These are phyloP conservation scores for Sungouiella blattae DNA, from an alignment of 805 yeast genomes.

Conservation along the genomic window DNA sequence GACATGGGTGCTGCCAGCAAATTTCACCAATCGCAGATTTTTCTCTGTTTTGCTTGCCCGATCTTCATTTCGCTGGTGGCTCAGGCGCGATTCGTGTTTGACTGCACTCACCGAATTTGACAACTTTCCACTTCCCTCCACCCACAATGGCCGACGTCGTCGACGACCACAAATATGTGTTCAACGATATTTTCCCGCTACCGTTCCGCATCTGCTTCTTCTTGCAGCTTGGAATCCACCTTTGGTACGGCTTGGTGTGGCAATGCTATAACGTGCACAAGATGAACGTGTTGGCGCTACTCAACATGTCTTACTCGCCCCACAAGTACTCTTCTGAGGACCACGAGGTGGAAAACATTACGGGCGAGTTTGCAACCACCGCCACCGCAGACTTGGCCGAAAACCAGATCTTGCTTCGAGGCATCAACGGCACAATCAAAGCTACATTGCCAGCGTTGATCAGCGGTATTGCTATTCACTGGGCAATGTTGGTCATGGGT, in stretches of 20 bases:
- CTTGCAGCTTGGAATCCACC: slow-evolving; percentile 46
- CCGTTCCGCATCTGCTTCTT: slow-evolving; percentile 47
- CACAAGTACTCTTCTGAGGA: slow-evolving; percentile 28
- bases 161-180: slow-evolving; percentile 6
- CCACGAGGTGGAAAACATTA: slow-evolving; percentile 10
- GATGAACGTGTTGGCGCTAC: slow-evolving; percentile 45
- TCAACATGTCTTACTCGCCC: slow-evolving; percentile 38
- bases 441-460: slow-evolving; percentile 21
- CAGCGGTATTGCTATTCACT: slow-evolving; percentile 16
- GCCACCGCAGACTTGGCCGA: slow-evolving; percentile 28
- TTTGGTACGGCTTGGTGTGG: slow-evolving; percentile 50
- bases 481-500: slow-evolving; percentile 35
- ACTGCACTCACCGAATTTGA: background rate
- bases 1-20: no score
- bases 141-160: slow-evolving; percentile 6
- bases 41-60: no score
- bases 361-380: slow-evolving; percentile 34
- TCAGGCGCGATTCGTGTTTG: background rate
- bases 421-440: slow-evolving; percentile 32
- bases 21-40: no score
- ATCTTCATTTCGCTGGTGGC: no score
- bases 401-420: slow-evolving; percentile 27
- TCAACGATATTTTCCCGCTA: slow-evolving; percentile 32
- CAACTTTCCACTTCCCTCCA: background rate
- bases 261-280: slow-evolving; percentile 31